Evolutionary conservation across 331 rosid genomes (phyloP), one percentile per base, ranked within the genome.

Genomic region (Erythrophleum ivorense): DNA sequence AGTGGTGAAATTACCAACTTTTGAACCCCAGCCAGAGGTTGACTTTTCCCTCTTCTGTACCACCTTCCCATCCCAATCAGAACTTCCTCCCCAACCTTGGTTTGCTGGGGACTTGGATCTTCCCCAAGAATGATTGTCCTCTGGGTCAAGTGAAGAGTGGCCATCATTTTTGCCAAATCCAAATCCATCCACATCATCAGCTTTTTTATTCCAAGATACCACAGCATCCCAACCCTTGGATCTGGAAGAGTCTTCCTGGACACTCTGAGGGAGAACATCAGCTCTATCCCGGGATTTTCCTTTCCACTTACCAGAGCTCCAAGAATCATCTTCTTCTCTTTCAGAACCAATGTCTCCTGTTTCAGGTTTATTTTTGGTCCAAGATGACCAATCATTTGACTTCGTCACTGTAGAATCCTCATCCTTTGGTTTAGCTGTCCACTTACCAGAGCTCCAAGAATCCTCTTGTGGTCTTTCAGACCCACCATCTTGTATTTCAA

Each of bases 401-500:
- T 48, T 64, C 2, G 63, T 68, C 14, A 48, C 33, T 19, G 58
- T 48, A 45, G 65, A 29, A 11, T 69, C 65, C 64, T 64, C 88
- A 81, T 72, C 76, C 71, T 82, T 59, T 16, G 71, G 33, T 43
- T 45, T 73, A 40, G 29, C 55, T 69, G 50, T 41, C 82, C 67
- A 40, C 33, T 43, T 78, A 19, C 19, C 16, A 7, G 53, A 48
- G 40, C 66, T 53, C 70, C 65, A 83, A 59, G 75, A 81, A 63
- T 83, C 75, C 16, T 62, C 78, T 46, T 67, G 73, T 33, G 81
- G 60, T 19, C 48, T 78, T 41, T 57, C 43, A 38, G 73, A 59
- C 50, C 72, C 71, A 13, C 36, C 16, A 9, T 66, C 83, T 15
- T 70, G 50, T 31, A 9, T 10, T 67, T 95, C 97, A 74, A 93